Evolutionary conservation across 163 green algal species (phyloP).

Genomic region (Chlamydomonas reinhardtii): DNA sequence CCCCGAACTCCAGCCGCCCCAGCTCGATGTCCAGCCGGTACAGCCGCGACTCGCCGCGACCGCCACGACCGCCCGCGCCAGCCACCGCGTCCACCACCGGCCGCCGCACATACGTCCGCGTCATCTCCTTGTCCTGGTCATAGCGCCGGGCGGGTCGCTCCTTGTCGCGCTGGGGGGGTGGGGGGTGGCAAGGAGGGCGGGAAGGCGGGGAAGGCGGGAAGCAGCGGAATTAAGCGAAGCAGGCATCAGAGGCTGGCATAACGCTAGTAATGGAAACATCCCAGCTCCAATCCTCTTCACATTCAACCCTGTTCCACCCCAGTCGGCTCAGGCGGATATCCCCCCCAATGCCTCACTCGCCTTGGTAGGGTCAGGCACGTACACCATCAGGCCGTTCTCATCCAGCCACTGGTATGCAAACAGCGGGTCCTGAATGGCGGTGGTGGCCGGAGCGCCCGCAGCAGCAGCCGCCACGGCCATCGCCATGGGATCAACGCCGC

Average conservation of each 20-base stretch:
- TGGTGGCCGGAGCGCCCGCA: not conserved
- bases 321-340: no score
- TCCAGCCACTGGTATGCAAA: slow-evolving; percentile 56
- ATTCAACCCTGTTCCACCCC: not conserved
- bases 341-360: no score
- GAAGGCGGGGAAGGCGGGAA: no score
- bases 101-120: slow-evolving; percentile 49
- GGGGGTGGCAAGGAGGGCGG: no score
- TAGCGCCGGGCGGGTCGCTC: slow-evolving; percentile 65
- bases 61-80: not conserved
- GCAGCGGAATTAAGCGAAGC: not conserved
- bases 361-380: slow-evolving; percentile 52
- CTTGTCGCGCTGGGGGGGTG: slow-evolving; percentile 44
- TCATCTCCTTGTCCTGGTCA: slow-evolving; percentile 64
- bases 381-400: slow-evolving; percentile 59
- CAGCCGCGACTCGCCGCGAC: slow-evolving; percentile 18
- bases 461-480: not conserved
- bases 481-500: no score
- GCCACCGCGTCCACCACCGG: slow-evolving; percentile 28
- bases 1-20: slow-evolving; percentile 68
- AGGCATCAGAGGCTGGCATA: no score
- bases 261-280: no score
- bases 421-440: slow-evolving; percentile 38
- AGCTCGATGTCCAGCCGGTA: slow-evolving; percentile 77
- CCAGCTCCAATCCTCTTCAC: no score